These are phyloP conservation scores for Jaenimonas drosophilae DNA, from an alignment of 208 protist species.

Conservation along the genomic window DNA sequence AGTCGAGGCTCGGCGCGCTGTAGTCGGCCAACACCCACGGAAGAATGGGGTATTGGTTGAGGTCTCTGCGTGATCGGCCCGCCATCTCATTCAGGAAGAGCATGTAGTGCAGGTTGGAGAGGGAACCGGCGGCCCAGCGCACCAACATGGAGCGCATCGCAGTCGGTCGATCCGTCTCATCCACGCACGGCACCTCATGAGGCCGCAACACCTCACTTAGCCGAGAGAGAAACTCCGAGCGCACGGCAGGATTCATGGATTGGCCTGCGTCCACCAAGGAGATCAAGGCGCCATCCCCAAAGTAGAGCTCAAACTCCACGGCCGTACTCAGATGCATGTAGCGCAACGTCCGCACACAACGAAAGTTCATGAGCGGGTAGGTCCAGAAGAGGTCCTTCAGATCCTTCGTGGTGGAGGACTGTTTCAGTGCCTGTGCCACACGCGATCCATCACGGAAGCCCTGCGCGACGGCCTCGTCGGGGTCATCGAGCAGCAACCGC, in stretches of 20 bases:
- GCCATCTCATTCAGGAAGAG: constrained; percentile 87
- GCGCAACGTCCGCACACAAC: constrained; percentile 41
- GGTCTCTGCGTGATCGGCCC: constrained; percentile 84
- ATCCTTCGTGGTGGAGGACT: constrained; percentile 51
- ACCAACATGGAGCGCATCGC: constrained; percentile 57
- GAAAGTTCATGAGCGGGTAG: constrained; percentile 41
- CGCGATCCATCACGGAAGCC: constrained; percentile 59
- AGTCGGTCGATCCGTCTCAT: constrained; percentile 35
- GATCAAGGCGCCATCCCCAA: constrained; percentile 67
- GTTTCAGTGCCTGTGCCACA: constrained; percentile 71
- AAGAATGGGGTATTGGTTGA: constrained; percentile 94
- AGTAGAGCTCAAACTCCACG: constrained; percentile 48
- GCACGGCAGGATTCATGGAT: constrained; percentile 79
- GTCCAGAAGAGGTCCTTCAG: constrained; percentile 69
- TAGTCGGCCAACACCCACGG: constrained; percentile 93
- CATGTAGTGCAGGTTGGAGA: constrained; percentile 94
- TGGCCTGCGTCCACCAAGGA: constrained; percentile 74
- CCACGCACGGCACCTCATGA: constrained; percentile 39
- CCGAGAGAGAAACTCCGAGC: constrained; percentile 52
- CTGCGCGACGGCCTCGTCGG: constrained; percentile 14
- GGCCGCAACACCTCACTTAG: constrained; percentile 41
- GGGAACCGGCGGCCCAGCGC: constrained; percentile 84
- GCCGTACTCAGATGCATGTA: constrained; percentile 88
- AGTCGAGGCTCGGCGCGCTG: constrained; percentile 52
- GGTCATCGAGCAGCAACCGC: constrained; percentile 42